These are phyloP conservation scores for Yamadazyma sp. DNA, from an alignment of 805 yeast species.

Conservation along the genomic window DNA sequence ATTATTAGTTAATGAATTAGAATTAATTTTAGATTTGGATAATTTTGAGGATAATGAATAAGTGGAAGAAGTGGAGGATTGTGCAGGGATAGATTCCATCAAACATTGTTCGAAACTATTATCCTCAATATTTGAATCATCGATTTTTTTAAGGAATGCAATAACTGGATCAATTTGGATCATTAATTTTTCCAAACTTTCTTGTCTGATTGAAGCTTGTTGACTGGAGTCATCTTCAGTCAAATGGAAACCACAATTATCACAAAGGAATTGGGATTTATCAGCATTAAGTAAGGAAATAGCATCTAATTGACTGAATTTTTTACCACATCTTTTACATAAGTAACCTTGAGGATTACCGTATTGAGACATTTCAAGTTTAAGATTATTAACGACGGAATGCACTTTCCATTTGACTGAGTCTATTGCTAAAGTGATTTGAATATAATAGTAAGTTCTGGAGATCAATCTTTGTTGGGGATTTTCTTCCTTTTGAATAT, in stretches of 20 bases:
- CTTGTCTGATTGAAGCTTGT: conserved; percentile 78
- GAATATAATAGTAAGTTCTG: conserved; percentile 82
- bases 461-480: conserved; percentile 64
- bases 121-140: conserved; percentile 39
- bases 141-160: conserved; percentile 61
- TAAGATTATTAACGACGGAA: conserved; percentile 71
- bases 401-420: conserved; percentile 96
- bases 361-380: conserved; percentile 78
- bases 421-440: conserved; percentile 90
- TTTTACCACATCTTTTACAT: conserved; percentile 81
- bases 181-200: conserved; percentile 79
- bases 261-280: conserved; percentile 77
- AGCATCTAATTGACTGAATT: conserved; percentile 85
- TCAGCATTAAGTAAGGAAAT: conserved; percentile 78
- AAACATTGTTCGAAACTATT: conserved; percentile 51
- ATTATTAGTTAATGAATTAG: conserved; percentile 29
- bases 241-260: conserved; percentile 72
- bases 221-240: conserved; percentile 87
- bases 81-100: conserved; percentile 81
- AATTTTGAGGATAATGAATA: conserved; percentile 56
- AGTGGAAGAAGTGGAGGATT: conserved; percentile 63
- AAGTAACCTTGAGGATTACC: conserved; percentile 92
- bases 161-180: conserved; percentile 86
- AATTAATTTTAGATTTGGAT: conserved; percentile 23
- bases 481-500: conserved; percentile 56